Conservation (phyloP, 108 stramenopile species). For the Hondaea fermentalgiana region DNA sequence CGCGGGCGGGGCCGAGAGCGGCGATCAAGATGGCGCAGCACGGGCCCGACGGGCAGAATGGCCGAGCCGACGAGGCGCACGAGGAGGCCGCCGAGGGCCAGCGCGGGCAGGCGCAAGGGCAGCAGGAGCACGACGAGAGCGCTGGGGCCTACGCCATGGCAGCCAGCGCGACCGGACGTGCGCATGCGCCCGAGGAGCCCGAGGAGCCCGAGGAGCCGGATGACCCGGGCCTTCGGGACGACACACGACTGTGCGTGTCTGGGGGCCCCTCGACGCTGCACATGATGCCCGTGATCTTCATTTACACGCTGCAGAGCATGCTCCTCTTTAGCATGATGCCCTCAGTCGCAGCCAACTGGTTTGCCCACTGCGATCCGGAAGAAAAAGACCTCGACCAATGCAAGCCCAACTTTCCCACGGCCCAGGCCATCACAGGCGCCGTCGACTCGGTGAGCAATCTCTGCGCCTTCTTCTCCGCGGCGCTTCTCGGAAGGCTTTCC, state of each 20-base stretch:
- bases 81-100: too few species aligned
- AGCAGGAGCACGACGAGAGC: neutral
- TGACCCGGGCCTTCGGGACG: neutral
- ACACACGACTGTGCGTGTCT: neutral
- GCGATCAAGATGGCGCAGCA: too few species aligned
- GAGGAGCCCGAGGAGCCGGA: neutral
- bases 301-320: neutral
- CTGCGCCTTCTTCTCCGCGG: neutral
- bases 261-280: neutral
- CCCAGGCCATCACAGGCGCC: neutral
- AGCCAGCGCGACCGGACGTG: neutral
- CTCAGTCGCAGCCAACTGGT: neutral
- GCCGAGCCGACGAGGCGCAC: too few species aligned
- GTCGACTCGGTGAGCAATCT: slow-evolving; percentile 8
- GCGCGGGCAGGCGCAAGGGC: too few species aligned
- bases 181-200: neutral
- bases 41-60: too few species aligned
- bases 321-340: neutral
- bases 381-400: neutral
- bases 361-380: neutral
- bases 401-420: neutral
- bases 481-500: neutral
- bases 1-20: too few species aligned
- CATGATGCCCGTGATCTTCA: neutral
- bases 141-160: neutral